These are phyloP conservation scores for Penicillium soppii DNA, from an alignment of 495 filamentous ascomycete species.

Conservation along the genomic window DNA sequence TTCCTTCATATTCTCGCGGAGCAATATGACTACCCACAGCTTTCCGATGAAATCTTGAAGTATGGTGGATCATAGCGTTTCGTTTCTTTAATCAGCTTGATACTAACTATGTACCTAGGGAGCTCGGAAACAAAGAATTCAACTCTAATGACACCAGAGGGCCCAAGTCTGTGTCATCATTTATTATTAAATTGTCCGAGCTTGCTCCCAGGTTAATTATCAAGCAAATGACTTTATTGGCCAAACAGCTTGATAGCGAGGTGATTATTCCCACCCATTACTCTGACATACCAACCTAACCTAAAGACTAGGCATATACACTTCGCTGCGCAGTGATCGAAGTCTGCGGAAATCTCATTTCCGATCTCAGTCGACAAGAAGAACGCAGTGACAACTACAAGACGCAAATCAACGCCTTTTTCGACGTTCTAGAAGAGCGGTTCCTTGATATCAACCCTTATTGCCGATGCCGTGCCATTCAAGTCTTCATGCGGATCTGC, in stretches of 20 bases:
- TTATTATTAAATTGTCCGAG: conserved; percentile 95
- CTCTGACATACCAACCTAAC: neutral
- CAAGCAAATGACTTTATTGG: conserved; percentile 92
- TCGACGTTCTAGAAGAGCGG: conserved; percentile 91
- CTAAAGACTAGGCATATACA: conserved; percentile 71
- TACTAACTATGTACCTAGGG: conserved; percentile 46
- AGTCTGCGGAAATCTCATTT: conserved; percentile 96
- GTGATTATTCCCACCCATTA: conserved; percentile 37
- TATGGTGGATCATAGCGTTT: conserved; percentile 21
- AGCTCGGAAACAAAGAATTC: conserved; percentile 96
- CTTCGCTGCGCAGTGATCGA: conserved; percentile 92
- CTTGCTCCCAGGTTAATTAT: conserved; percentile 88
- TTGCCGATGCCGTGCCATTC: conserved; percentile 86
- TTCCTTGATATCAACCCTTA: conserved; percentile 98
- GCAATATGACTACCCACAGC: conserved; percentile 96
- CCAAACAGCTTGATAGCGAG: conserved; percentile 93
- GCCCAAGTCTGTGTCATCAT: conserved; percentile 96
- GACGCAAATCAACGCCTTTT: conserved; percentile 92
- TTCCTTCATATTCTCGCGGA: conserved; percentile 94
- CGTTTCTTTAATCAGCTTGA: neutral
- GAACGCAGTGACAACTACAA: conserved; percentile 89
- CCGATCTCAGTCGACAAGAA: conserved; percentile 85
- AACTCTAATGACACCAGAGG: conserved; percentile 93
- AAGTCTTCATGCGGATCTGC: conserved; percentile 89
- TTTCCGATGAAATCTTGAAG: conserved; percentile 87